Evolutionary conservation across 129 eudicot genomes (phyloP).

Genomic region (Solidago caesia): DNA sequence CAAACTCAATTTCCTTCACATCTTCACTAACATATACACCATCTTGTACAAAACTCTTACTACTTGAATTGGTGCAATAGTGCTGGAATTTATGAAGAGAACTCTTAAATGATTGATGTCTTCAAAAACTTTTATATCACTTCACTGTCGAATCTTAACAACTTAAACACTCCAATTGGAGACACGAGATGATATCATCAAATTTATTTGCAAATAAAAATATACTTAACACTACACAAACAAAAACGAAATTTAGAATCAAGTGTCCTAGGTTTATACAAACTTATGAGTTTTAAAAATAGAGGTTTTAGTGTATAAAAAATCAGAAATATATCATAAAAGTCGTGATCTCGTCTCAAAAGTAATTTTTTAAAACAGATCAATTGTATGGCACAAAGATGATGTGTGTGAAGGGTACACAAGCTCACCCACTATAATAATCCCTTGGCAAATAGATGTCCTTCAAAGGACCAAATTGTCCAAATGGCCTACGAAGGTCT

Average conservation of each 20-base stretch:
- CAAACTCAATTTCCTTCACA: conserved; percentile 70
- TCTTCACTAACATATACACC: conserved; percentile 66
- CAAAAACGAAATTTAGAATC: background rate
- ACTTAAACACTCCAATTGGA: conserved; percentile 23
- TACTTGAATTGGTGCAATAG: background rate
- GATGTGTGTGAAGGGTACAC: background rate
- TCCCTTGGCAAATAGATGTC: conserved; percentile 95
- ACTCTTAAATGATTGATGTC: conserved; percentile 3
- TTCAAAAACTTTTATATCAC: conserved; percentile 1
- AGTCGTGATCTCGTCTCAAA: background rate
- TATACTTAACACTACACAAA: background rate
- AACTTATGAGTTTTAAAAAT: background rate
- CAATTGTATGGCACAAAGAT: conserved; percentile 1
- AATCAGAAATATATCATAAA: background rate
- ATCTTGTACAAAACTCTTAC: conserved; percentile 18
- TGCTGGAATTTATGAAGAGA: background rate
- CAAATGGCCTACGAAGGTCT: conserved; percentile 87
- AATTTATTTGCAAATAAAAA: background rate
- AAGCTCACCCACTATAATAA: conserved; percentile 93
- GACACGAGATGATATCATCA: conserved; percentile 2
- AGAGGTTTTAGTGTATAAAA: background rate
- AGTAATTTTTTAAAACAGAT: background rate
- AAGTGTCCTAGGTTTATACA: background rate
- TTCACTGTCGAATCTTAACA: conserved; percentile 71
- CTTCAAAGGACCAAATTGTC: conserved; percentile 86